Evolutionary conservation across 1,284 basidiomycete species (phyloP), one percentile per base, ranked within the genome.

Genomic region (Ustilago esculenta): DNA sequence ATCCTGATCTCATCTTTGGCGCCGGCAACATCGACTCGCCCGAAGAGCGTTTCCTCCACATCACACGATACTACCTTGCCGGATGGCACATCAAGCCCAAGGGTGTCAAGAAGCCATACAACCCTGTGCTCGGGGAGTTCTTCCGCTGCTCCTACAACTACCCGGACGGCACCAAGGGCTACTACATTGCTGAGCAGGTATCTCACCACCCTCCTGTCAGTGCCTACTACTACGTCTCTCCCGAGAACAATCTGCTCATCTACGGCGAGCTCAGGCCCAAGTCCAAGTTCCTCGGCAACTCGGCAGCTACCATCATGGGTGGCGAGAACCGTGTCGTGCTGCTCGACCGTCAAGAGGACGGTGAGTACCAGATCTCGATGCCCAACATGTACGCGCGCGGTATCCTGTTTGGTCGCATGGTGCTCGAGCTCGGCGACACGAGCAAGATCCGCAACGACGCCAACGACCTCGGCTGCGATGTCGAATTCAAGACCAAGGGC

Each of bases 41-140:
- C 30, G 90, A 96, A 81, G 92, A 96, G 80, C 87, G 96, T 33
- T 98, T 98, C 83, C 86, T 97, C 67, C 87, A 90, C 54, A 92
- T 98, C 4, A 86, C 97, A 46, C 90, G 92, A 55, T 98, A 96
- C 83, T 98, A 98, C 82, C 89, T 98, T 39, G 91, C 92, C n/a
- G 95, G 95, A 39, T 99, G 95, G 95, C 96, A 98, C 84, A 96
- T 98, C 85, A 98, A 98, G 84, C 94, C 95, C 35, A 96, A 94
- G 84, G 95, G 95, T 66, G 96, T 98, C 69, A 98, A 98, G 90
- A 98, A 98, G 85, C 95, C 95, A 77, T 98, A 98, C 84, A 99
- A 98, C 82, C 95, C 96, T 24, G 87, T 98, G 12, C 88, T 98
- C 10, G 95, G 96, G 53, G 95, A 99, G 82, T 95, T 96, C 85